Evolutionary conservation across 129 eudicot species (phyloP).

Genomic region (Heracleum sosnowskyi): DNA sequence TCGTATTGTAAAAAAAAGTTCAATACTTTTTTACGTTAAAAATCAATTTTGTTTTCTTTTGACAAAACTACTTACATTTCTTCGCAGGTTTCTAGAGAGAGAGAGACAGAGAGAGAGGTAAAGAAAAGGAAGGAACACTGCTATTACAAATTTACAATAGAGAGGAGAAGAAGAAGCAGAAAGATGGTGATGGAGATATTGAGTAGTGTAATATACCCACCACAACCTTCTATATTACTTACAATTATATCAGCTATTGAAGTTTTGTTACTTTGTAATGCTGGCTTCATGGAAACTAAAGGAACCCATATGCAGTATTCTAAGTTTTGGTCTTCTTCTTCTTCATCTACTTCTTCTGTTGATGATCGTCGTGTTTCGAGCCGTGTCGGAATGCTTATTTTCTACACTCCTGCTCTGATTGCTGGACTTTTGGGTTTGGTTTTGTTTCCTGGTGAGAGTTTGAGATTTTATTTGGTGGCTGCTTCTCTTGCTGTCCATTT

Average conservation of each 20-base stretch:
- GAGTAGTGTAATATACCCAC: constrained; percentile 16
- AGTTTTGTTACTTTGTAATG: constrained; percentile 6
- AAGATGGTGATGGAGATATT: neutral
- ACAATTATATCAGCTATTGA: constrained; percentile 23
- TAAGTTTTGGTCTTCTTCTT: constrained; percentile 13
- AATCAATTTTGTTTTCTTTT: too few species aligned
- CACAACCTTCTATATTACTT: constrained; percentile 18
- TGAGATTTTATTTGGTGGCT: constrained; percentile 39
- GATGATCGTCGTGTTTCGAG: constrained; percentile 23
- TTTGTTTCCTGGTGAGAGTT: constrained; percentile 28
- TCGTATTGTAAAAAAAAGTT: too few species aligned
- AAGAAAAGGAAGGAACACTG: too few species aligned
- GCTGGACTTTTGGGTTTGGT: constrained; percentile 26
- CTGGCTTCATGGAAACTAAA: constrained; percentile 26
- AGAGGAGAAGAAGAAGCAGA: too few species aligned
- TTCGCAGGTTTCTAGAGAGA: too few species aligned
- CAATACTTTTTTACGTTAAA: too few species aligned
- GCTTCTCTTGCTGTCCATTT: constrained; percentile 49
- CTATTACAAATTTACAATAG: too few species aligned
- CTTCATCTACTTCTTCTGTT: neutral
- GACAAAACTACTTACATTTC: too few species aligned
- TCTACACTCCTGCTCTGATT: constrained; percentile 39
- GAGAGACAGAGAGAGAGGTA: too few species aligned
- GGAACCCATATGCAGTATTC: constrained; percentile 40
- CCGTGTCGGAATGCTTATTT: constrained; percentile 26